Base-by-base conservation (phyloP, 2,329 filamentous ascomycete species). In the Sordariomycetes sp. region DNA sequence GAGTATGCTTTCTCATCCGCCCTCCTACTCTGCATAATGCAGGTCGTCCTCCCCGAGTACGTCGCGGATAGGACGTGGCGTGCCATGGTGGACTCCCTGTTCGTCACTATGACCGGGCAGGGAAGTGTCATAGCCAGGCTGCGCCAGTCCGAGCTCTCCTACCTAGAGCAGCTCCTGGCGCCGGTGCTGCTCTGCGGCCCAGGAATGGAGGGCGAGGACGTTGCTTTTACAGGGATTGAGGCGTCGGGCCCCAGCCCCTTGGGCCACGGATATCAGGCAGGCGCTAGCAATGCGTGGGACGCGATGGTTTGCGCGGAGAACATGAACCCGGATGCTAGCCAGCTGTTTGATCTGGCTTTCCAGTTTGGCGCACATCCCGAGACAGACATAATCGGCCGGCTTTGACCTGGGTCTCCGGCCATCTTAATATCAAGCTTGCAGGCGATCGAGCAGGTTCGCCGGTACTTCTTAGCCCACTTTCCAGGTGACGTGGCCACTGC, bases 1-100 rank as follows among this genome's bases (percentile, higher is more conserved):
- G 72, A 74, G 59, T 71, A 72, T 43, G 71, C 72, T 6, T 74
- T 70, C 8, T 73, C 72, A 0, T 74, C 72, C 1, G 70, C 71
- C 0, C 73, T 74, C 40, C 65, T 74, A 1, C 66, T 74, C 2
- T 68, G 72, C 18, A 63, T 74, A 0, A 68, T 74, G 4, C 64
- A 63, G 1, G 61, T 65, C 1, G 64, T 68, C 5, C 55, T 57
- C 3, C 55, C 55, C 20, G 55, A 55, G 22, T 53, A 6, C 25
- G 18, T 35, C 16, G 18, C 58, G 59, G 40, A 63, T 28, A 20
- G 3, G 6, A 8, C 6, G 1, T n/a, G 55, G 37, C 18, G 28
- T 8, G 24, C 3, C 12, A 24, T 50, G 22, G 8, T 8, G 28
- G 28, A 32, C 28, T 32, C 28, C 8, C 28, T 32, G 8, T 32